These are phyloP conservation scores for Verbascum thapsus DNA, from an alignment of 257 asterid genomes.

Conservation along the genomic window DNA sequence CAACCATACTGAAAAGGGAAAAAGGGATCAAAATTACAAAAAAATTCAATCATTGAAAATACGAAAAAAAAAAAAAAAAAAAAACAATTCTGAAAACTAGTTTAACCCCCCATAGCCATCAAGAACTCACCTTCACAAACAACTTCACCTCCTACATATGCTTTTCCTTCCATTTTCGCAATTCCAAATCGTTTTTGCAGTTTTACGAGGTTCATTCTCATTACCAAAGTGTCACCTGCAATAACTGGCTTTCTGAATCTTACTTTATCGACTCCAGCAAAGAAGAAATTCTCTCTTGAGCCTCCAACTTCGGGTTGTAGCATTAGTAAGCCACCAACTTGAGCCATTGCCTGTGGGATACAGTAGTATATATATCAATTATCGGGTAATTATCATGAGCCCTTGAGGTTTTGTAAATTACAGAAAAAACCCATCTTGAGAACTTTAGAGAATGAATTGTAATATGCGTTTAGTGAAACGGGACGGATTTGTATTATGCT, in stretches of 20 bases:
- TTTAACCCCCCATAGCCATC: constrained; percentile 79
- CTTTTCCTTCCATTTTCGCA: constrained; percentile 95
- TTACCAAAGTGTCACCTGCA: constrained; percentile 92
- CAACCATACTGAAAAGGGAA: constrained; percentile 8
- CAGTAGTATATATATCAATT: constrained; percentile 45
- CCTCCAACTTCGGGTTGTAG: constrained; percentile 92
- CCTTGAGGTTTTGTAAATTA: too few relatives aligned
- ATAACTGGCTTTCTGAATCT: constrained; percentile 84
- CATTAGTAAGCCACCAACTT: constrained; percentile 90
- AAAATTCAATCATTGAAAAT: constrained; percentile 5
- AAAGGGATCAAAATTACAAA: not conserved
- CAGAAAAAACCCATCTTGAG: too few relatives aligned
- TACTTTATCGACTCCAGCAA: constrained; percentile 90
- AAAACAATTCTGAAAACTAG: too few relatives aligned
- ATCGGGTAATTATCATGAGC: constrained; percentile 21
- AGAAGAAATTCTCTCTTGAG: constrained; percentile 72
- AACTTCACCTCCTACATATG: constrained; percentile 84
- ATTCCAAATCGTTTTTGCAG: constrained; percentile 87
- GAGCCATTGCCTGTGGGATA: constrained; percentile 86
- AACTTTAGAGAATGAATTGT: too few relatives aligned
- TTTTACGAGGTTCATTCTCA: constrained; percentile 83
- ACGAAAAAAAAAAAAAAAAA: not conserved
- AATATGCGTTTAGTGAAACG: too few relatives aligned
- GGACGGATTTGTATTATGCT: too few relatives aligned
- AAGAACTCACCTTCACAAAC: constrained; percentile 88